Evolutionary conservation across 305 asterid species (phyloP).

Genomic region (Salvia sclarea): DNA sequence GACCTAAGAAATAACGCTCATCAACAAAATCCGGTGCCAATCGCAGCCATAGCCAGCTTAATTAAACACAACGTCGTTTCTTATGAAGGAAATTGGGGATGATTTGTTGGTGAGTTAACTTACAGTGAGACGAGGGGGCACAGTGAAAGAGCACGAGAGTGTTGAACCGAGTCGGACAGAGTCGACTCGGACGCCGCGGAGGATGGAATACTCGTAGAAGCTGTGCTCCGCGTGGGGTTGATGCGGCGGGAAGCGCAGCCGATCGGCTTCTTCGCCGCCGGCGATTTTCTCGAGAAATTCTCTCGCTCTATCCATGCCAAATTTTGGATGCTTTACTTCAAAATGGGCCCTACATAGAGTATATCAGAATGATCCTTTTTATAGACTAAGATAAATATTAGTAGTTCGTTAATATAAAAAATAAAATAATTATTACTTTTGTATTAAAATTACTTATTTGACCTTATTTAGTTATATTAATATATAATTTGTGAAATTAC

Average conservation of each 20-base stretch:
- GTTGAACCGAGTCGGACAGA: constrained; percentile 49
- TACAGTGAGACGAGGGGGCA: constrained; percentile 78
- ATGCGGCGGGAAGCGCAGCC: constrained; percentile 50
- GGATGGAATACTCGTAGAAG: constrained; percentile 68
- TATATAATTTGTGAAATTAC: too few species aligned
- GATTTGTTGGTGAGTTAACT: constrained; percentile 23
- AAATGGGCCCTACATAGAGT: too few species aligned
- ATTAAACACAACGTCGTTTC: not conserved
- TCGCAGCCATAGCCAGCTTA: not conserved
- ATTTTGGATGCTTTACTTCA: too few species aligned
- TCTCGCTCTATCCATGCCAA: constrained; percentile 52
- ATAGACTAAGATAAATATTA: too few species aligned
- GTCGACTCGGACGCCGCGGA: constrained; percentile 67
- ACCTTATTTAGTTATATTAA: too few species aligned
- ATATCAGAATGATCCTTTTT: too few species aligned
- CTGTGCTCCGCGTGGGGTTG: constrained; percentile 40
- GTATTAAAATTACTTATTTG: too few species aligned
- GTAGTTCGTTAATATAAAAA: too few species aligned
- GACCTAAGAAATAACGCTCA: not conserved
- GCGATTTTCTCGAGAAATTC: constrained; percentile 36
- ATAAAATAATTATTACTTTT: too few species aligned
- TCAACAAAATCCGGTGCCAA: not conserved
- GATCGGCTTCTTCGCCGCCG: constrained; percentile 41
- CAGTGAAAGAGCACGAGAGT: constrained; percentile 61
- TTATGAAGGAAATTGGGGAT: not conserved